Percentiles rank a stretch among this genome's conserved stretches.
Conservation (phyloP, 108 stramenopile genomes). For the Nitzschia putrida region DNA sequence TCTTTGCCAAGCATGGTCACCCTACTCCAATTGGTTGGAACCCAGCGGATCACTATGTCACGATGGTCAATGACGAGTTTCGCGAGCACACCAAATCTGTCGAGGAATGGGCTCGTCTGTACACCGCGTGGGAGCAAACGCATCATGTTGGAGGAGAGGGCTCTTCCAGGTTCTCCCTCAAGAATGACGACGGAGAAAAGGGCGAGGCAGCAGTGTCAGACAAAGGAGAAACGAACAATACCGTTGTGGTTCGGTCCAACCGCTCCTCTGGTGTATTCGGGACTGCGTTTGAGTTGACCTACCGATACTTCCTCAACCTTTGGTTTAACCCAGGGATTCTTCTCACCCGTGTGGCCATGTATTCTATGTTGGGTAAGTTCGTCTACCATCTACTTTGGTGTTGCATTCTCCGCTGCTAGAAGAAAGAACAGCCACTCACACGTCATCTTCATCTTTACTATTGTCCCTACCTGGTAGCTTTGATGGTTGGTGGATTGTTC, state of each 20-base stretch:
- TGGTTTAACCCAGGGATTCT: conserved; percentile 65
- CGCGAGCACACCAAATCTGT: conserved; percentile 39
- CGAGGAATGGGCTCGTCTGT: conserved; percentile 43
- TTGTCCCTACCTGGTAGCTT: conserved; percentile 13
- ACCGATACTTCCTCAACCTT: conserved; percentile 54
- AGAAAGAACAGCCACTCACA: no score
- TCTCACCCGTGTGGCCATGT: conserved; percentile 59
- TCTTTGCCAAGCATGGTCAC: conserved; percentile 44
- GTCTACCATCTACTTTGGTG: neutral
- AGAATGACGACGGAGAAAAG: neutral
- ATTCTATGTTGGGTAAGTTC: conserved; percentile 40
- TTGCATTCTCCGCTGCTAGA: neutral
- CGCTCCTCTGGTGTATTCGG: neutral
- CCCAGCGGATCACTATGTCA: conserved; percentile 54
- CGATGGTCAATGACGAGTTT: conserved; percentile 52
- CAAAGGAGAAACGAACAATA: neutral
- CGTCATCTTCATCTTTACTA: neutral
- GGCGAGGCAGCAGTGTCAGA: neutral
- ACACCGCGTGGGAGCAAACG: conserved; percentile 16
- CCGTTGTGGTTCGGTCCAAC: neutral
- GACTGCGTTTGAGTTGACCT: conserved; percentile 32
- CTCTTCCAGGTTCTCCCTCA: neutral
- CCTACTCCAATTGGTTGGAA: conserved; percentile 57
- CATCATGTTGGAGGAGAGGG: conserved; percentile 20
- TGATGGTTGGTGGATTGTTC: conserved; percentile 54